Evolutionary conservation across 495 filamentous ascomycete genomes (phyloP).

Genomic region (Aspergillus bridgeri): DNA sequence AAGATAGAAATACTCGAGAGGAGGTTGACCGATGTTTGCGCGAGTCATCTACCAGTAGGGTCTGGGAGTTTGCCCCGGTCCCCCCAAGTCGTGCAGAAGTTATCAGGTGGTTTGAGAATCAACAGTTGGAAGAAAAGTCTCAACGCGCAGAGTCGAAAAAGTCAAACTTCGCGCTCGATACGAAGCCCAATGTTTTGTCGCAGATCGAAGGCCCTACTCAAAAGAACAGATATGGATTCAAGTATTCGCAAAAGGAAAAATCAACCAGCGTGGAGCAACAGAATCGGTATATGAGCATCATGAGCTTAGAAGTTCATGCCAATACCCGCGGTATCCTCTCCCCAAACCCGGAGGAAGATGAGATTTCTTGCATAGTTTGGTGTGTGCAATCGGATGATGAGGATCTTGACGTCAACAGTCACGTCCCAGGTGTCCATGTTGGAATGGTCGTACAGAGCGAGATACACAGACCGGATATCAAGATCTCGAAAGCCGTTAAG

Average conservation of each 20-base stretch:
- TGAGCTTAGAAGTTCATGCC: slow-evolving; percentile 94
- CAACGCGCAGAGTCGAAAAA: slow-evolving; percentile 6
- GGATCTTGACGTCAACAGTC: slow-evolving; percentile 48
- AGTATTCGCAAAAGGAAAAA: slow-evolving; percentile 76
- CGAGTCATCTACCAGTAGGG: slow-evolving; percentile 22
- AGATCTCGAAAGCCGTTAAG: slow-evolving; percentile 42
- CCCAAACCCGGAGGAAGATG: slow-evolving; percentile 86
- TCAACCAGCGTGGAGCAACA: slow-evolving; percentile 79
- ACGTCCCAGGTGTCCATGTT: slow-evolving; percentile 50
- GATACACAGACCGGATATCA: slow-evolving; percentile 45
- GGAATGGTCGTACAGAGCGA: slow-evolving; percentile 52
- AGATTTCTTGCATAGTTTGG: slow-evolving; percentile 90
- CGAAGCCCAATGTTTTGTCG: slow-evolving; percentile 51
- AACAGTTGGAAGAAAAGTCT: slow-evolving; percentile 17
- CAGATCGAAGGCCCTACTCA: slow-evolving; percentile 92
- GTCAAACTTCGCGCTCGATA: slow-evolving; percentile 8
- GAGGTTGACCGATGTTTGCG: slow-evolving; percentile 46
- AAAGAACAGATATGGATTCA: slow-evolving; percentile 77
- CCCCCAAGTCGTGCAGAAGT: slow-evolving; percentile 76
- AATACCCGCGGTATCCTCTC: slow-evolving; percentile 78
- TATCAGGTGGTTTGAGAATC: slow-evolving; percentile 57
- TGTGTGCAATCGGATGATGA: slow-evolving; percentile 73
- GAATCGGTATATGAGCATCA: slow-evolving; percentile 90
- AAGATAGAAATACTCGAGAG: slow-evolving; percentile 52
- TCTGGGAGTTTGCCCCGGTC: slow-evolving; percentile 45